Base-by-base conservation (phyloP, 495 filamentous ascomycete genomes). In the Cudoniella acicularis region DNA sequence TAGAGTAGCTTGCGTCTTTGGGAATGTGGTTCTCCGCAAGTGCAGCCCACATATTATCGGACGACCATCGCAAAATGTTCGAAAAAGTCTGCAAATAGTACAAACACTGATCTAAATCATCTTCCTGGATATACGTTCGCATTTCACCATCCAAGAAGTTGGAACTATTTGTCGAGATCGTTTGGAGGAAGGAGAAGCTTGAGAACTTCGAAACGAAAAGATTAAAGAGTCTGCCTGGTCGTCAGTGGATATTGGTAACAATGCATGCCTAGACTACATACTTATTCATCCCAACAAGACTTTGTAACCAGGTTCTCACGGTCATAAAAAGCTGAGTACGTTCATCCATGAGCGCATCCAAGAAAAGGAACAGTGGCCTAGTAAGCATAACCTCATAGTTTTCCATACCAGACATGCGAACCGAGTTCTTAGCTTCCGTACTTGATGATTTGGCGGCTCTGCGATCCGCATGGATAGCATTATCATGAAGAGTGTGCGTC, bases 221-320 rank as follows among this genome's bases (percentile, higher is more conserved):
- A 36, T 72, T 66, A 57, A 86, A 80, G 1, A 87, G 66, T 60
- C 82, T 86, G 56, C 10, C 22, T 36, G 30, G 13, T 30, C 43
- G 27, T 67, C 51, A 70, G 59, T 42, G 45, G 56, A 25, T 24
- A 42, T 25, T 22, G 0, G 8, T n/a, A 13, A 4, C 2, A 36
- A 22, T 13, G 23, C 20, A 22, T 40, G 74, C 60, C n/a, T 16
- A 41, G 1, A 10, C 30, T 10, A 30, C 59, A 24, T 74, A 87
- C 80, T 79, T 83, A 54, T 85, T 80, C 62, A 90, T 73, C n/a
- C 78, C 82, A 47, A 86, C 74, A 17, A 95, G 74, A 47, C 82
- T 89, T 64, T 88, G 86, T 8, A 98, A 74, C 94, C 94, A 98
- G 42, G 81, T 83, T 59, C 88, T 84, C 20, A 89, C 83, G 54